Conservation (phyloP, 2,329 filamentous ascomycete species). For the Exophiala aquamarina region DNA sequence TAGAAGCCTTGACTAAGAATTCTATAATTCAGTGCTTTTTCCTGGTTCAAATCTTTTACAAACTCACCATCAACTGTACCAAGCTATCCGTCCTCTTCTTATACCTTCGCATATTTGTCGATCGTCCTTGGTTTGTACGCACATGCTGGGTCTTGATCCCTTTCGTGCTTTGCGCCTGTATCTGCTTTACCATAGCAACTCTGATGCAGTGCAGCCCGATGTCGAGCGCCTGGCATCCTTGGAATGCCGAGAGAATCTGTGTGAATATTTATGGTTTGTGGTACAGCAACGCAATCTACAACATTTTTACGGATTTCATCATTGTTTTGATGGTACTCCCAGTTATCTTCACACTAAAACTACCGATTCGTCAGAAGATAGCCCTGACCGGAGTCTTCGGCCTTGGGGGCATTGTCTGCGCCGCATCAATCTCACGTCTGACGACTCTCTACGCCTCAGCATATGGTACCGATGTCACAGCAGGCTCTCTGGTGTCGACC, state of each 20-base stretch:
- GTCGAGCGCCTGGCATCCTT: slow-evolving; percentile 45
- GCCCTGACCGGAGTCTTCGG: slow-evolving; percentile 47
- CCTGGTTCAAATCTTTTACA: slow-evolving; percentile 55
- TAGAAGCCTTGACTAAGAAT: not conserved
- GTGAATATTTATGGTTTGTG: slow-evolving; percentile 39
- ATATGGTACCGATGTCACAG: slow-evolving; percentile 26
- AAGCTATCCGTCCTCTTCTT: slow-evolving; percentile 55
- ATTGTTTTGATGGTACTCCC: slow-evolving; percentile 37
- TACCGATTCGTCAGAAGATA: slow-evolving; percentile 46
- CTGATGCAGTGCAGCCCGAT: slow-evolving; percentile 55
- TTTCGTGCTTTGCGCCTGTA: slow-evolving; percentile 48
- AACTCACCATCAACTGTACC: slow-evolving; percentile 54
- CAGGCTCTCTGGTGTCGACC: slow-evolving; percentile 33
- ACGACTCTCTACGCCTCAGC: slow-evolving; percentile 33
- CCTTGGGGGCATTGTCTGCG: slow-evolving; percentile 30
- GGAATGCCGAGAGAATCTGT: slow-evolving; percentile 7
- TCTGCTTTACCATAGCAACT: slow-evolving; percentile 47
- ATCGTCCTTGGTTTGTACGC: slow-evolving; percentile 44
- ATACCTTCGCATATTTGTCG: slow-evolving; percentile 56
- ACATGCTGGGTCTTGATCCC: slow-evolving; percentile 43
- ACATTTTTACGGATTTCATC: slow-evolving; percentile 36
- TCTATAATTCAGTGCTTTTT: slow-evolving; percentile 46
- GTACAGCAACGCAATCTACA: slow-evolving; percentile 48
- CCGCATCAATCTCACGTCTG: slow-evolving; percentile 33
- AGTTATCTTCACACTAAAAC: slow-evolving; percentile 32